Conservation (phyloP, 1,284 basidiomycete genomes). For the Sutorius eximius region DNA sequence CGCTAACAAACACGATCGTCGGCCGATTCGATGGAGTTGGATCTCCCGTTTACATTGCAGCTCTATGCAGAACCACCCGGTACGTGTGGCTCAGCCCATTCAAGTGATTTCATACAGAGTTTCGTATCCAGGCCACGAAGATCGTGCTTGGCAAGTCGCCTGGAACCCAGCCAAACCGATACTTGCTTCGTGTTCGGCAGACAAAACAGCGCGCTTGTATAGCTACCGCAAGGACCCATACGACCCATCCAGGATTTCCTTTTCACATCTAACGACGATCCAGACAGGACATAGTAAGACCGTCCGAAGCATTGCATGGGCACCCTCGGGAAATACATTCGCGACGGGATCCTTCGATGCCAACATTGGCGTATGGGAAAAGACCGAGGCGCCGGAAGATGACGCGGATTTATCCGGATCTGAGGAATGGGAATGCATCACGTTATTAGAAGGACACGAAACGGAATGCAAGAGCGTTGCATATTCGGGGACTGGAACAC, state of each 20-base stretch:
- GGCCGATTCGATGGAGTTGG: constrained; percentile 23
- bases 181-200: constrained; percentile 91
- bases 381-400: constrained; percentile 50
- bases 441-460: constrained; percentile 92
- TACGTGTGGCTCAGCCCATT: constrained; percentile 2
- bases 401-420: constrained; percentile 36
- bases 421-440: constrained; percentile 82
- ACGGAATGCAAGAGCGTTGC: constrained; percentile 96
- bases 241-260: constrained; percentile 38
- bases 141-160: constrained; percentile 85
- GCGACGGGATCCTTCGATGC: constrained; percentile 96
- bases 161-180: constrained; percentile 88
- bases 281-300: constrained; percentile 88
- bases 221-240: constrained; percentile 51
- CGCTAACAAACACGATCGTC: background rate
- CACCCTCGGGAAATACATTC: constrained; percentile 85
- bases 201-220: constrained; percentile 89
- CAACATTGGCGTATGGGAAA: constrained; percentile 91
- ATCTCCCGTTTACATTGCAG: constrained; percentile 23
- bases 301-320: constrained; percentile 88
- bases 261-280: constrained; percentile 63
- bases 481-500: constrained; percentile 77
- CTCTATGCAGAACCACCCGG: constrained; percentile 35
- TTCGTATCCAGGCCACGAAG: constrained; percentile 65
- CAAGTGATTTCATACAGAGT: background rate